Base-by-base conservation (phyloP, 805 yeast genomes). In the Kodamaea sagamina region DNA sequence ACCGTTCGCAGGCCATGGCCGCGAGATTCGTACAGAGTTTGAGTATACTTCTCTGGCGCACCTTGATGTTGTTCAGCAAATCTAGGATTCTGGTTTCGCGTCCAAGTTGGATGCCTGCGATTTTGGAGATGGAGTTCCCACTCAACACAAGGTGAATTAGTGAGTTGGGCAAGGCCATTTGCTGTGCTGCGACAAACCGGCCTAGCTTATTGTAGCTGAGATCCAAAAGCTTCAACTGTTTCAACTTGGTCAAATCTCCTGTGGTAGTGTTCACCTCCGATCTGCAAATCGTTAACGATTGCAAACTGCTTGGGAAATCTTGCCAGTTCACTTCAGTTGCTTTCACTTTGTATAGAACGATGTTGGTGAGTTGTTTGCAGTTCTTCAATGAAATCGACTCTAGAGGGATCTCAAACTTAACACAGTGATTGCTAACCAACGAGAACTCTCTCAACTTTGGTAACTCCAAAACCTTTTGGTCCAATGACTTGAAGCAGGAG, bases 191-290 rank as follows among this genome's bases (percentile, higher is more conserved):
- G 17, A 29, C 19, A 11, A 15, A 29, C 15, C 34, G 15, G 6
- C 34, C 34, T 9, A 29, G 34, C 3, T 29, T n/a, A 15, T 29
- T 29, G 19, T 29, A 29, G 18, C 34, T 29, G 11, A 29, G 34
- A 11, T 29, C 34, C 2, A 29, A 11, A 13, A 15, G 5, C 17
- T 29, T 15, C 11, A 29, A 10, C 3, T 29, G 12, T 15, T 15
- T 15, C 10, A 29, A 15, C 11, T 19, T 6, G 10, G 34, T 29
- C 19, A 29, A 15, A 10, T 29, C 34, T 2, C 34, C 34, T 15
- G 3, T 29, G 17, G 17, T 4, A 5, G 15, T 29, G 11, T 19
- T n/a, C 15, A 29, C 18, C 17, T 17, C 34, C 5, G 34, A 29
- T 11, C 34, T 15, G 18, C 34, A 29, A 15, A 29, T 10, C 6